Percentiles rank a stretch among this genome's conserved stretches.
Conservation (phyloP, 2,329 filamentous ascomycete species). For the Sporothrix euskadiensis region DNA sequence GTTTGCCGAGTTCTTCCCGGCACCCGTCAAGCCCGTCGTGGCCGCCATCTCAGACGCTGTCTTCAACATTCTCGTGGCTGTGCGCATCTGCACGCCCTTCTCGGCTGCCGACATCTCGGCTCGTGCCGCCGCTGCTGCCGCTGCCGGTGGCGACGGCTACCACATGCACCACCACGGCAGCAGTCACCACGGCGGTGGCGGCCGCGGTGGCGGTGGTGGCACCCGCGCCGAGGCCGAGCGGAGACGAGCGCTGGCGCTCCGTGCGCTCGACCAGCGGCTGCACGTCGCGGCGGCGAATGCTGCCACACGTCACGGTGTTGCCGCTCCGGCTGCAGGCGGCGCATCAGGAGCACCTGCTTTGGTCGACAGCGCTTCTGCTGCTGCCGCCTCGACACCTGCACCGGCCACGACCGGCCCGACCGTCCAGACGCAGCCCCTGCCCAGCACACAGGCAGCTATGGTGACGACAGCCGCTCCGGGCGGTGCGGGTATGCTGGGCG, state of each 20-base stretch:
- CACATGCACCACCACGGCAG: conserved; percentile 53
- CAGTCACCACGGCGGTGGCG: conserved; percentile 52
- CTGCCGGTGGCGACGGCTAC: conserved; percentile 67
- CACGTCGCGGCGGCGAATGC: conserved; percentile 72
- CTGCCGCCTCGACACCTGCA: conserved; percentile 35
- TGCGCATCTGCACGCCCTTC: conserved; percentile 83
- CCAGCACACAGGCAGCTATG: conserved; percentile 59
- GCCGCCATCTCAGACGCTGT: conserved; percentile 71
- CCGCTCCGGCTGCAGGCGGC: conserved; percentile 35
- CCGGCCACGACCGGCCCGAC: conserved; percentile 53
- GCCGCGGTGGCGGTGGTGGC: conserved; percentile 57
- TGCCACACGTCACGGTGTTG: conserved; percentile 39
- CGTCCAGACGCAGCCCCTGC: conserved; percentile 58
- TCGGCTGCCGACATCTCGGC: conserved; percentile 72
- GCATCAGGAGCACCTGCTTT: neutral
- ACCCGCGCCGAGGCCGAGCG: conserved; percentile 91
- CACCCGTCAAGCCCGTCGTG: conserved; percentile 74
- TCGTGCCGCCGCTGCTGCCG: conserved; percentile 54
- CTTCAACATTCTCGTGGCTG: conserved; percentile 71
- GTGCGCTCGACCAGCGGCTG: conserved; percentile 86
- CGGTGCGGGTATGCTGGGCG: conserved; percentile 56
- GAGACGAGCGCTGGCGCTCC: conserved; percentile 82
- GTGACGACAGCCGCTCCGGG: conserved; percentile 45
- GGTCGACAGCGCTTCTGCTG: neutral
- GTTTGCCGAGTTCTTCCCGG: conserved; percentile 94